A percentile compares a stretch with the other conserved stretches of the same genome.
Evolutionary conservation across 768 basidiomycete genomes (phyloP).

Genomic region (Leccinum disarticulatum): DNA sequence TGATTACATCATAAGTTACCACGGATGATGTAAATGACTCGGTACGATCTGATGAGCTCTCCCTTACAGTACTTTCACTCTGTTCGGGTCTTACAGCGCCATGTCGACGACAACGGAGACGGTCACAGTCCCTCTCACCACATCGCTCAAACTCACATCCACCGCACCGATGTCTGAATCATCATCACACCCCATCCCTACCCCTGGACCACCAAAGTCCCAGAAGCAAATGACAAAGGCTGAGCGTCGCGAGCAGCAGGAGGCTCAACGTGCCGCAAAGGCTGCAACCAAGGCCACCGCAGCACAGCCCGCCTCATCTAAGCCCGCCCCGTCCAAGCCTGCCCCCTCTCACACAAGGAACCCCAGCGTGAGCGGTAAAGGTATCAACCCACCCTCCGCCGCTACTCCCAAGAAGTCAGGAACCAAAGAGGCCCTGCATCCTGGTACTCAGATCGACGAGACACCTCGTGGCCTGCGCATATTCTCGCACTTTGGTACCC

Average conservation of each 20-base stretch:
- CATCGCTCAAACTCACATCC: conserved; percentile 22
- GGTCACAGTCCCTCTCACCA: conserved; percentile 3
- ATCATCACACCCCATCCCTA: conserved; percentile 8
- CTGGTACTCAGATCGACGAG: conserved; percentile 34
- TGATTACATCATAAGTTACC: conserved; percentile 22
- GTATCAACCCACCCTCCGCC: conserved; percentile 11
- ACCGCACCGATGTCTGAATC: conserved; percentile 2
- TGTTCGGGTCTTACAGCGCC: neutral
- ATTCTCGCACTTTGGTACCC: conserved; percentile 83
- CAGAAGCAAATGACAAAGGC: conserved; percentile 81
- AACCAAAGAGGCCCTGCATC: conserved; percentile 29
- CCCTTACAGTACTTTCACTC: no score
- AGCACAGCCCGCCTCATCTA: conserved; percentile 21
- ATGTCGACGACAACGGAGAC: conserved; percentile 30
- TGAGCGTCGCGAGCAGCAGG: conserved; percentile 76
- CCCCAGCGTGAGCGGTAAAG: conserved; percentile 23
- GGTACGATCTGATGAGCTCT: neutral
- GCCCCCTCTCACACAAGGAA: conserved; percentile 30
- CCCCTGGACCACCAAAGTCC: conserved; percentile 33
- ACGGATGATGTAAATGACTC: conserved; percentile 6
- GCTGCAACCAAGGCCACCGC: conserved; percentile 42
- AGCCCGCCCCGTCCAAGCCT: conserved; percentile 16
- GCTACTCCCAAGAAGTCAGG: conserved; percentile 28
- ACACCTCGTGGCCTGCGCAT: conserved; percentile 67
- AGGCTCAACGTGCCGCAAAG: conserved; percentile 80